Evolutionary conservation across 169 alveolate genomes (phyloP).

Genomic region (Eimeria maxima): DNA sequence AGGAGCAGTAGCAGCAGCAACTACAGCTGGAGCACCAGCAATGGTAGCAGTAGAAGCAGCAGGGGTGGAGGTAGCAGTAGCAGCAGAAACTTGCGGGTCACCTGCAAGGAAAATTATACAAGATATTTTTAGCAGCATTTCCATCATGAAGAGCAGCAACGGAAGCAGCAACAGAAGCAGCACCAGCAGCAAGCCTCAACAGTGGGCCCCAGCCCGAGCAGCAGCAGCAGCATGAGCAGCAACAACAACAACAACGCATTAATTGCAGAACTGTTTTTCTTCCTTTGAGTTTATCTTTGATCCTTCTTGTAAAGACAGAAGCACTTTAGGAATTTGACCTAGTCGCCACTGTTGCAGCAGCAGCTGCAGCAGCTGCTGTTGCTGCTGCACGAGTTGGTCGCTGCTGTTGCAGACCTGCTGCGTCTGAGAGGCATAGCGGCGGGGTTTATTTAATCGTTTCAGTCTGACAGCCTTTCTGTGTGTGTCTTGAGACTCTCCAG

Average conservation of each 20-base stretch:
- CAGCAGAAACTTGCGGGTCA: neutral
- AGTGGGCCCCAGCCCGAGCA: constrained; percentile 12
- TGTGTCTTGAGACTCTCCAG: neutral
- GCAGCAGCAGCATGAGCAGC: constrained; percentile 36
- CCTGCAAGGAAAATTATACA: too few relatives aligned
- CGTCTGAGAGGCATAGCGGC: neutral
- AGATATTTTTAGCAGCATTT: too few relatives aligned
- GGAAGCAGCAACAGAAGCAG: too few relatives aligned
- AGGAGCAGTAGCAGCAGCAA: too few relatives aligned
- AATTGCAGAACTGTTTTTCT: neutral
- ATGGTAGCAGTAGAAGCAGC: constrained; percentile 17
- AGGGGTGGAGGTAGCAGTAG: neutral
- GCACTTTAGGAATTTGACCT: neutral
- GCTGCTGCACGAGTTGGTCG: constrained; percentile 15
- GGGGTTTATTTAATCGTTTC: neutral
- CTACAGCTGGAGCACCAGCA: neutral
- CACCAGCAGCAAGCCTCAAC: neutral
- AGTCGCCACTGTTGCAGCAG: neutral
- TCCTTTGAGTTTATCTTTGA: neutral
- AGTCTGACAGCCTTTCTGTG: neutral
- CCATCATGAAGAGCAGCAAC: too few relatives aligned
- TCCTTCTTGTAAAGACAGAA: neutral
- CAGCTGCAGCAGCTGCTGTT: constrained; percentile 13
- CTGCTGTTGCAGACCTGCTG: neutral
- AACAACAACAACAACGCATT: neutral